These are phyloP conservation scores for Brassica cretica DNA, from an alignment of 345 rosid species.

Conservation along the genomic window DNA sequence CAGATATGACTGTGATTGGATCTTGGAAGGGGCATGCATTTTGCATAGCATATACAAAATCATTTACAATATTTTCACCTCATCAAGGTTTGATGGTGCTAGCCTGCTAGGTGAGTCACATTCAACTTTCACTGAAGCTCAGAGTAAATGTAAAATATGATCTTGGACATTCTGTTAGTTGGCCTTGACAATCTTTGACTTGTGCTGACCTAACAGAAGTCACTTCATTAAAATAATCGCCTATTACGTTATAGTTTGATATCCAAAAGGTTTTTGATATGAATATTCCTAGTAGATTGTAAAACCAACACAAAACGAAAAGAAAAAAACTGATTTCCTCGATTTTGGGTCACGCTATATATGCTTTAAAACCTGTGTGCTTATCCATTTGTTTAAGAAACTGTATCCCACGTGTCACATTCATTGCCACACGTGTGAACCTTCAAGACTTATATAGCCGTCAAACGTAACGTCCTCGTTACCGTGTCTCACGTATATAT, in stretches of 20 bases:
- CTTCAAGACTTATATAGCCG: slow-evolving; percentile 2
- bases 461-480: slow-evolving; percentile 23
- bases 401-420: slow-evolving; percentile 34
- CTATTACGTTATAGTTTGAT: neutral
- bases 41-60: neutral
- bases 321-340: neutral
- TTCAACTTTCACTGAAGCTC: neutral
- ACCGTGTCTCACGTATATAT: slow-evolving; percentile 2
- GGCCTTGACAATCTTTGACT: neutral
- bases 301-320: neutral
- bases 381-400: slow-evolving; percentile 25
- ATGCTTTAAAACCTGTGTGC: slow-evolving; percentile 33
- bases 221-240: neutral
- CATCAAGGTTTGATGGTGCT: neutral
- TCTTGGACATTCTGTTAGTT: neutral
- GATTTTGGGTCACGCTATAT: slow-evolving; percentile 26
- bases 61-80: neutral
- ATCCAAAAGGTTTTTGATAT: neutral
- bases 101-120: neutral
- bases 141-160: neutral
- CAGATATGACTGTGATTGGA: neutral
- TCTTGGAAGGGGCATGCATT: neutral
- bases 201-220: neutral
- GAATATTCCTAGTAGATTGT: neutral
- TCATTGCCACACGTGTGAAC: slow-evolving; percentile 36